These are phyloP conservation scores for Monosporascus cannonballus DNA, from an alignment of 2,329 filamentous ascomycete species.

Conservation along the genomic window DNA sequence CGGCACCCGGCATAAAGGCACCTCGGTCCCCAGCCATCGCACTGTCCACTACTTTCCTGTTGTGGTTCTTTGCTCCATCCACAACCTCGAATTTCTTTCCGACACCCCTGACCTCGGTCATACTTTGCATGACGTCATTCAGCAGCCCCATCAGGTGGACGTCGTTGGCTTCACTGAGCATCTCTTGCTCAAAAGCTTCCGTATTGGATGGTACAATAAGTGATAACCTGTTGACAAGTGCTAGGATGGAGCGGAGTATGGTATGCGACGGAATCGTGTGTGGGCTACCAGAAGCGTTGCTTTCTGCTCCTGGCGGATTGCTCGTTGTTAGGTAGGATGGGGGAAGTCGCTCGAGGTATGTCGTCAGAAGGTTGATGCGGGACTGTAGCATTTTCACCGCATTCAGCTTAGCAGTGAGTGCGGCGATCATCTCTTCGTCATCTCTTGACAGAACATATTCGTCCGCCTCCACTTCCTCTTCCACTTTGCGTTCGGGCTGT, in stretches of 20 bases:
- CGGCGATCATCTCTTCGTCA: slow-evolving; percentile 56
- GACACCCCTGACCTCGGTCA: slow-evolving; percentile 64
- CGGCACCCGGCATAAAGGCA: slow-evolving; percentile 13
- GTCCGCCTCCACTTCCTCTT: slow-evolving; percentile 25
- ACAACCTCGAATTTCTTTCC: slow-evolving; percentile 67
- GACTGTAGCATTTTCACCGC: slow-evolving; percentile 89
- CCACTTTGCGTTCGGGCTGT: slow-evolving; percentile 25
- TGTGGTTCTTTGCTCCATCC: slow-evolving; percentile 34
- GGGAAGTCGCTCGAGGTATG: slow-evolving; percentile 72
- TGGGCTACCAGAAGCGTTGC: slow-evolving; percentile 25
- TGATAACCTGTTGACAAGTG: slow-evolving; percentile 75
- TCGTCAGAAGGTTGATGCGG: slow-evolving; percentile 63
- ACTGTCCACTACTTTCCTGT: slow-evolving; percentile 13
- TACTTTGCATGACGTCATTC: slow-evolving; percentile 65
- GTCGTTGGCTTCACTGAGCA: slow-evolving; percentile 75
- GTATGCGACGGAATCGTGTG: slow-evolving; percentile 52
- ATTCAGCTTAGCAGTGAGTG: slow-evolving; percentile 81
- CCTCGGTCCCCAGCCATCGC: slow-evolving; percentile 9
- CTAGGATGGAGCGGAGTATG: slow-evolving; percentile 82
- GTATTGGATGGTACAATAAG: slow-evolving; percentile 70
- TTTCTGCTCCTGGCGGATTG: slow-evolving; percentile 23
- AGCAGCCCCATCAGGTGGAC: slow-evolving; percentile 74
- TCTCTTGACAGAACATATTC: slow-evolving; percentile 46
- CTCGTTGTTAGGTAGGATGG: slow-evolving; percentile 53
- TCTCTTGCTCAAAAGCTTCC: slow-evolving; percentile 61